Conservation (phyloP, 2,329 filamentous ascomycete genomes). For the Fragosphaeria purpurea region DNA sequence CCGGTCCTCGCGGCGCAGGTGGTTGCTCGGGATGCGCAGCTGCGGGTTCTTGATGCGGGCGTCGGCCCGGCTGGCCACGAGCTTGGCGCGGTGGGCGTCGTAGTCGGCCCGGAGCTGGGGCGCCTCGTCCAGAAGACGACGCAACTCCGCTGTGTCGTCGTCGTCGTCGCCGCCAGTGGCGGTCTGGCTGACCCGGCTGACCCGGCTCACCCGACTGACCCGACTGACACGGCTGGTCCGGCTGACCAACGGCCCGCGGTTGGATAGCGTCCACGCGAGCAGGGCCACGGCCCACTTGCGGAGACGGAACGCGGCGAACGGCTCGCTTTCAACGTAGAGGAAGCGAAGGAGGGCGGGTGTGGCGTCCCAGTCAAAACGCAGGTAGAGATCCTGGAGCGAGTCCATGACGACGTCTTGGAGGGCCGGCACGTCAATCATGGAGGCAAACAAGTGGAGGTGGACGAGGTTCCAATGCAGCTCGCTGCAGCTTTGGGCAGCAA, state of each 20-base stretch:
- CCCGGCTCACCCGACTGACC: conserved; percentile 3
- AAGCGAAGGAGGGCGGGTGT: conserved; percentile 39
- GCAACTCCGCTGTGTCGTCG: conserved; percentile 19
- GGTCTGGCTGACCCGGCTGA: not conserved
- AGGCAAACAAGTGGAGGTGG: conserved; percentile 47
- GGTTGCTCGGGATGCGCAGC: conserved; percentile 46
- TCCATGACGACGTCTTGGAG: conserved; percentile 50
- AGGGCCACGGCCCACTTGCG: conserved; percentile 52
- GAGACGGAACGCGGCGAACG: conserved; percentile 38
- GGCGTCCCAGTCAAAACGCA: conserved; percentile 49
- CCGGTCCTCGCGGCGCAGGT: conserved; percentile 44
- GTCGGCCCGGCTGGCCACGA: conserved; percentile 39
- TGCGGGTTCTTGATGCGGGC: conserved; percentile 51
- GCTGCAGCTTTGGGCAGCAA: conserved; percentile 17
- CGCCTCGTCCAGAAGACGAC: conserved; percentile 31
- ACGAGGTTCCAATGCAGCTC: conserved; percentile 46
- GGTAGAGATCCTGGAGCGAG: conserved; percentile 48
- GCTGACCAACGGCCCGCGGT: conserved; percentile 4
- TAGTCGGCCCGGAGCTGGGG: conserved; percentile 42
- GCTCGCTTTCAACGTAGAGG: conserved; percentile 44
- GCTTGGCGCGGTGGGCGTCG: conserved; percentile 40
- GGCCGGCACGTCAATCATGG: conserved; percentile 35
- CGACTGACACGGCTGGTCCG: conserved; percentile 5
- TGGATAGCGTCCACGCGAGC: conserved; percentile 44
- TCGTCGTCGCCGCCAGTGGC: not conserved